Conservation (phyloP, 2,329 filamentous ascomycete species). For the Trichoderma endophyticum region DNA sequence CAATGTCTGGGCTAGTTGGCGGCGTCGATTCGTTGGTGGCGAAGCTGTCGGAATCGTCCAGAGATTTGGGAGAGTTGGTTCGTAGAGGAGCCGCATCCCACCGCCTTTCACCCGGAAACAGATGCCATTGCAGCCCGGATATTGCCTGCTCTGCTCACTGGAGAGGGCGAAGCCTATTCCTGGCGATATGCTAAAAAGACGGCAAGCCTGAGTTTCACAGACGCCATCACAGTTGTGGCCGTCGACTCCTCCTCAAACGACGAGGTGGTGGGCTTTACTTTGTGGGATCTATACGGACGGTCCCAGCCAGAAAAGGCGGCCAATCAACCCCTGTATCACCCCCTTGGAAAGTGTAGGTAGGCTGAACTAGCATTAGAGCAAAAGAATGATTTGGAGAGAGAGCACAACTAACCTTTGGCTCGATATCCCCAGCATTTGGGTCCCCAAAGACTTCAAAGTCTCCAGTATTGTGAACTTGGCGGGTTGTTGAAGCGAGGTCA, state of each 20-base stretch:
- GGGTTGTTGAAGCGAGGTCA: no score
- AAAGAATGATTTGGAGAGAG: no score
- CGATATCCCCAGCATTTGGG: no score
- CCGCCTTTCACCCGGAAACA: slow-evolving; percentile 25
- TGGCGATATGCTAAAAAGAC: slow-evolving; percentile 22
- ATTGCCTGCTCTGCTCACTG: slow-evolving; percentile 21
- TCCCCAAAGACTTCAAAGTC: no score
- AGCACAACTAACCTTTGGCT: no score
- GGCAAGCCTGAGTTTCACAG: slow-evolving; percentile 12
- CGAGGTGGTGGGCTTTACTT: slow-evolving; percentile 22
- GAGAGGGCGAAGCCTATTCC: slow-evolving; percentile 12
- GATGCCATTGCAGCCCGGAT: slow-evolving; percentile 20
- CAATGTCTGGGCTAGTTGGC: slow-evolving; percentile 67
- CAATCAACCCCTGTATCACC: background rate
- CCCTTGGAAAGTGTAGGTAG: no score
- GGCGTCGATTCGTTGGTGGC: slow-evolving; percentile 55
- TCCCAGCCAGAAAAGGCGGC: slow-evolving; percentile 12
- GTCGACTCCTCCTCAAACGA: slow-evolving; percentile 18
- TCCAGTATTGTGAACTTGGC: no score
- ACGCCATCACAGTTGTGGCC: slow-evolving; percentile 22
- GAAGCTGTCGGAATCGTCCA: slow-evolving; percentile 69
- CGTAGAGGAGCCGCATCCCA: slow-evolving; percentile 33
- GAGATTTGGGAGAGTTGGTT: slow-evolving; percentile 55
- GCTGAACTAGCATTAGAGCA: no score
- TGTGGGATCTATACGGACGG: slow-evolving; percentile 20